Conservation (phyloP, 2,329 filamentous ascomycete species). For the Trichoderma gracile region DNA sequence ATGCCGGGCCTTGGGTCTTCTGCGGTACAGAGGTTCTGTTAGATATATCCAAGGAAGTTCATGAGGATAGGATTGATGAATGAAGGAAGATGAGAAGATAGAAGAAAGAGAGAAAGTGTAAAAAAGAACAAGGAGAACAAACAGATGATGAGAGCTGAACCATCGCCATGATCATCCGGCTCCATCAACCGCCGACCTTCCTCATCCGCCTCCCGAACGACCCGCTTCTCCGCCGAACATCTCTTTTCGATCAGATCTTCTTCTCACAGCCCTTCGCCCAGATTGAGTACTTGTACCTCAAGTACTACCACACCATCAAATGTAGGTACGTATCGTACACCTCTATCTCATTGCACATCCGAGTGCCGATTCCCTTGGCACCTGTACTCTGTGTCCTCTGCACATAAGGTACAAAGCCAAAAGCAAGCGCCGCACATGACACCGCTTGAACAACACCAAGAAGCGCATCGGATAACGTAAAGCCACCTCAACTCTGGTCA, state of each 20-base stretch:
- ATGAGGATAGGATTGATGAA: neutral
- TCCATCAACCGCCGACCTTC: conserved; percentile 19
- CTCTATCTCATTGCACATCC: too few species aligned
- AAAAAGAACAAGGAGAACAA: neutral
- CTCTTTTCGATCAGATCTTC: neutral
- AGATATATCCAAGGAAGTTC: too few species aligned
- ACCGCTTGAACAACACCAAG: neutral
- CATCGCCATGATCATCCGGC: neutral
- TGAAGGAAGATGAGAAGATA: neutral
- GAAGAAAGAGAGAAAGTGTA: neutral
- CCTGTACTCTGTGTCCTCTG: too few species aligned
- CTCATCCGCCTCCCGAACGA: conserved; percentile 18
- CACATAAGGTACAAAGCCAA: too few species aligned
- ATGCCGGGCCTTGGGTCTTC: neutral
- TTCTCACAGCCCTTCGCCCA: too few species aligned
- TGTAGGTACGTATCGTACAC: too few species aligned
- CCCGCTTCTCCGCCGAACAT: conserved; percentile 22
- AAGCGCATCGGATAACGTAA: conserved; percentile 9
- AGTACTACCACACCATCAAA: too few species aligned
- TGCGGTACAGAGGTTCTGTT: too few species aligned
- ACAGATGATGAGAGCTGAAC: neutral
- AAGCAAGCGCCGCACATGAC: conserved; percentile 23
- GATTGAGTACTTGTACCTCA: too few species aligned
- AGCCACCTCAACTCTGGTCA: neutral
- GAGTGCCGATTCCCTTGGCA: too few species aligned